Evolutionary conservation across 495 filamentous ascomycete genomes (phyloP).

Genomic region (Entonaema liquescens): DNA sequence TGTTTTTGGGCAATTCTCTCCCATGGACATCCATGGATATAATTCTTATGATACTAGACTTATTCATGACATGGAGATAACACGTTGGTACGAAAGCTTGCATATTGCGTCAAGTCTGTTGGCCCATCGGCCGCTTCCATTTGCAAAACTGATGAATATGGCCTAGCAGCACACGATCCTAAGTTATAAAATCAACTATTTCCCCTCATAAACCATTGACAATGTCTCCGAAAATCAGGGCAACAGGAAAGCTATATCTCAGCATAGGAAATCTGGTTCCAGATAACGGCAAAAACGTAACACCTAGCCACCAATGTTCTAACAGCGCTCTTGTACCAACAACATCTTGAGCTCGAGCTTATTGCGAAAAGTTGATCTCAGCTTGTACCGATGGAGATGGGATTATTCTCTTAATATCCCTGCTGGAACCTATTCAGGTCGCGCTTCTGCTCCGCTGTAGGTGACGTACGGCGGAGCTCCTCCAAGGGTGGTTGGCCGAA

Average conservation of each 20-base stretch:
- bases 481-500: constrained; percentile 42
- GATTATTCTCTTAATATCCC: constrained; percentile 1
- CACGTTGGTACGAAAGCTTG: neutral
- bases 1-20: constrained; percentile 6
- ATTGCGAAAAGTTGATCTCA: neutral
- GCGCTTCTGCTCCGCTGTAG: constrained; percentile 32
- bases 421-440: constrained; percentile 7
- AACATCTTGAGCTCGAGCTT: neutral
- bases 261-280: neutral
- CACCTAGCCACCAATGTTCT: neutral
- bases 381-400: neutral
- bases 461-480: constrained; percentile 34
- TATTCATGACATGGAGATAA: neutral
- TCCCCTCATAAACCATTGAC: neutral
- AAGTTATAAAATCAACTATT: neutral
- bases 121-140: neutral
- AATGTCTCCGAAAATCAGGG: neutral
- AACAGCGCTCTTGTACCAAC: neutral
- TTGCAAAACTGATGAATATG: neutral
- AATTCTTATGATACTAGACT: neutral
- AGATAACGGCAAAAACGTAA: neutral
- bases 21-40: neutral
- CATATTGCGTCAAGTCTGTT: neutral
- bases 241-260: neutral
- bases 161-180: neutral